Percentiles rank a stretch among this genome's conserved stretches.
phyloP scores from a whole-genome alignment of 2,329 filamentous ascomycete genomes.

The Lomentospora prolificans region DNA sequence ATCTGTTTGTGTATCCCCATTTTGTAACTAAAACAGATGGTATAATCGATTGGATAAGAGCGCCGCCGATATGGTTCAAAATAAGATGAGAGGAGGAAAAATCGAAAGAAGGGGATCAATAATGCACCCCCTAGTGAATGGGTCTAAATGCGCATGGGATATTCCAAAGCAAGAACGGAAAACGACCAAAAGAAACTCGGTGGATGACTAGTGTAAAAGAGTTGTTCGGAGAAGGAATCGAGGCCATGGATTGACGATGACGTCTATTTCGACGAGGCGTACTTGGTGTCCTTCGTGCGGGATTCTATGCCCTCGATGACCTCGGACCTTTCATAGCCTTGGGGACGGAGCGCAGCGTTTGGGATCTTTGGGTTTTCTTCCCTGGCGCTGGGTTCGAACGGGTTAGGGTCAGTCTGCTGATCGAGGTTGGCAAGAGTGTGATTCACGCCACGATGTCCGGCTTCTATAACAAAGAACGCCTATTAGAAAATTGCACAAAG shows the following conservation, averaged over 20 bases:
- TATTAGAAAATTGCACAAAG: neutral
- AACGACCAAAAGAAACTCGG: too few relatives aligned
- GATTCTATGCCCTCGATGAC: slow-evolving; percentile 44
- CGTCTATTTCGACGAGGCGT: neutral
- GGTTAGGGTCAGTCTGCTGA: slow-evolving; percentile 81
- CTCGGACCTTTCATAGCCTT: slow-evolving; percentile 77
- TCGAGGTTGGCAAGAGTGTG: slow-evolving; percentile 87
- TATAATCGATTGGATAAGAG: neutral
- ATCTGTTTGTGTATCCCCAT: neutral
- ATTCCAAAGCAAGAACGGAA: too few relatives aligned
- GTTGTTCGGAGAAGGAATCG: too few relatives aligned
- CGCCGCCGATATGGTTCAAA: neutral
- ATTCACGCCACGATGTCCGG: slow-evolving; percentile 87
- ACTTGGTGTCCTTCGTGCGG: neutral
- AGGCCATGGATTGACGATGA: too few relatives aligned
- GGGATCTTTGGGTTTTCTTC: slow-evolving; percentile 52
- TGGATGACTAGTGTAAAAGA: too few relatives aligned
- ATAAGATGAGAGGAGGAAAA: neutral
- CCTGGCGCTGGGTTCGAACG: slow-evolving; percentile 78
- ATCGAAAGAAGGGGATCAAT: too few relatives aligned
- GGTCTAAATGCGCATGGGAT: too few relatives aligned
- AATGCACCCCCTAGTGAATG: too few relatives aligned
- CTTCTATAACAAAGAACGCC: slow-evolving; percentile 40
- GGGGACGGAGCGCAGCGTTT: slow-evolving; percentile 52
- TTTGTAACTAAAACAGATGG: neutral